These are phyloP conservation scores for Blastomyces parvus DNA, from an alignment of 2,329 filamentous ascomycete species.

Conservation along the genomic window DNA sequence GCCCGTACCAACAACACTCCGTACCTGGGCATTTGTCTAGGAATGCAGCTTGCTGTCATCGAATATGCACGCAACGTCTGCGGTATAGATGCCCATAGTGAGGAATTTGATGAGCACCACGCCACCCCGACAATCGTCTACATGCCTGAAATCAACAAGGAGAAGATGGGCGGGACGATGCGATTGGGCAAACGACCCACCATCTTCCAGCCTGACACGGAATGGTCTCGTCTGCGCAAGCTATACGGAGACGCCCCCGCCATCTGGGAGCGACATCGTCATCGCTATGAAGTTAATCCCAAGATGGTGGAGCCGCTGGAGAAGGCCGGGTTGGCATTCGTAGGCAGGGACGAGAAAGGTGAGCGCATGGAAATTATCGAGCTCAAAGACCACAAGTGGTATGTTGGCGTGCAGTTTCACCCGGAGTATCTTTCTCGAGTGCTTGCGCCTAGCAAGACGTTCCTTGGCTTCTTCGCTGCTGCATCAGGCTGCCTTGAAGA, in stretches of 20 bases:
- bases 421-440: constrained; percentile 76
- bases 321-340: constrained; percentile 60
- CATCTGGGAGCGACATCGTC: constrained; percentile 68
- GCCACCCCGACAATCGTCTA: constrained; percentile 67
- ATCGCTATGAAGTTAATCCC: constrained; percentile 87
- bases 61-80: constrained; percentile 74
- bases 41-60: constrained; percentile 87
- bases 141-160: constrained; percentile 80
- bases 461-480: constrained; percentile 77
- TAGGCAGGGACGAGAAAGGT: constrained; percentile 69
- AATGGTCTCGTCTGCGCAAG: constrained; percentile 68
- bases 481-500: constrained; percentile 56
- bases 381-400: constrained; percentile 73
- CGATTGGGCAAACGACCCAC: constrained; percentile 66
- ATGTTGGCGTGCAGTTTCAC: constrained; percentile 78
- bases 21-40: constrained; percentile 82
- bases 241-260: constrained; percentile 54
- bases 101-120: constrained; percentile 48
- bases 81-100: constrained; percentile 50
- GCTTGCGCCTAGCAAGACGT: constrained; percentile 62
- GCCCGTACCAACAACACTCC: constrained; percentile 71
- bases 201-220: constrained; percentile 62
- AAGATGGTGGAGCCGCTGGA: constrained; percentile 60
- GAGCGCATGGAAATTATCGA: constrained; percentile 77
- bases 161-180: constrained; percentile 79